Evolutionary conservation across 305 asterid genomes (phyloP), one percentile per base, ranked within the genome.

Genomic region (Ajuga reptans): DNA sequence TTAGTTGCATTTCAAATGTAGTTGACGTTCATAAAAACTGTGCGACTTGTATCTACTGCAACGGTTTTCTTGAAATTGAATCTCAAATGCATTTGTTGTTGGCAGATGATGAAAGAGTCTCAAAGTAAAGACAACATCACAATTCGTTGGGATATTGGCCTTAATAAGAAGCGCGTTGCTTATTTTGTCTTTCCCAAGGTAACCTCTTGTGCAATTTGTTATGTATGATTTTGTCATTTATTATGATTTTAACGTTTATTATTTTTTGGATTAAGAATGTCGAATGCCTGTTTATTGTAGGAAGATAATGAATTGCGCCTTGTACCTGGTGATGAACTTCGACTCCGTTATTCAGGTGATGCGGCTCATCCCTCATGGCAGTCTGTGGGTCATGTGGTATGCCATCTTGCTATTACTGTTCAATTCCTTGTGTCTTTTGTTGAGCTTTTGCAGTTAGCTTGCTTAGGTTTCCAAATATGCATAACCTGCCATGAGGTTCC

Each of bases 231-330:
- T 53, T 57, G 11, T 17, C 21, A 9, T 21, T 1, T 21, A 21
- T 21, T 21, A 21, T 21, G 27, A 21, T 21, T 21, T 21, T 21
- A 21, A 21, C 27, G 27, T 21, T 66, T 57, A 2, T 1, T 36
- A 37, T 69, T 21, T 33, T 53, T 66, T 53, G 15, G 57, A 56
- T 65, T 49, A 78, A 64, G 33, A 72, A 65, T 71, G 68, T 52
- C 69, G 16, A 72, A 59, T 71, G 64, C 60, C 73, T 69, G 43
- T 77, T 52, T 64, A 69, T 54, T 86, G 82, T 72, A 91, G 99
- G 98, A 95, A 89, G 99, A 95, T 77, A 89, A 95, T 76, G 99
- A 95, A 84, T 79, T 95, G 79, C 97, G 99, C 58, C 98, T 95
- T 82, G 99, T 95, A 55, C 98, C 99, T 75, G 99, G 99, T 67